Evolutionary conservation across 169 alveolate genomes (phyloP).

Genomic region (Eimeria zaria): DNA sequence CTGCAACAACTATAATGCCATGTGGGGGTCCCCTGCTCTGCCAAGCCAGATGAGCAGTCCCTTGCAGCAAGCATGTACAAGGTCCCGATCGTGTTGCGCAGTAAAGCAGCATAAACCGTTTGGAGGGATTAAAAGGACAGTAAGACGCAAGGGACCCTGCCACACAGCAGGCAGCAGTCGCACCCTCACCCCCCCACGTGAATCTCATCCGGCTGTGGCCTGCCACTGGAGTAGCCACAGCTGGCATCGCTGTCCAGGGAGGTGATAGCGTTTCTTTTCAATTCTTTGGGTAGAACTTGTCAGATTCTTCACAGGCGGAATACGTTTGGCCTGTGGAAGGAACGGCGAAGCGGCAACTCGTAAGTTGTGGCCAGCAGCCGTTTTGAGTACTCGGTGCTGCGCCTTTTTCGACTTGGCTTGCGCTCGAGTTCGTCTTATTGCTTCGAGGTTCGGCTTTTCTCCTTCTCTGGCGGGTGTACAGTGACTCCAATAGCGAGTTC

Average conservation of each 20-base stretch:
- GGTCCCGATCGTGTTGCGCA: conserved; percentile 5
- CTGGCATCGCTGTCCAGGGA: conserved; percentile 72
- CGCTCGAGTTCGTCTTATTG: conserved; percentile 32
- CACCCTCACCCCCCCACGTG: conserved; percentile 84
- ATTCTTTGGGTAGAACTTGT: conserved; percentile 66
- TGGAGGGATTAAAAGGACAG: conserved; percentile 29
- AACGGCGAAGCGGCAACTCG: conserved; percentile 26
- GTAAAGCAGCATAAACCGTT: not conserved
- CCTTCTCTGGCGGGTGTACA: conserved; percentile 8
- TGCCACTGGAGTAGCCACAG: conserved; percentile 81
- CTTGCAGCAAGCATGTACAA: conserved; percentile 29
- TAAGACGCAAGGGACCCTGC: conserved; percentile 74
- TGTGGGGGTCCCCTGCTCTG: conserved; percentile 61
- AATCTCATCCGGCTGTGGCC: conserved; percentile 77
- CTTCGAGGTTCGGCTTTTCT: conserved; percentile 14
- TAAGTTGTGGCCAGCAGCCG: conserved; percentile 67
- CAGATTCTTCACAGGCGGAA: conserved; percentile 74
- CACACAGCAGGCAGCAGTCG: conserved; percentile 77
- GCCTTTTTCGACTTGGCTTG: conserved; percentile 76
- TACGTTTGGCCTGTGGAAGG: conserved; percentile 66
- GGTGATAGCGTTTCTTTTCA: conserved; percentile 65
- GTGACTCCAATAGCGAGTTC: conserved; percentile 28
- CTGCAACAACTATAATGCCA: conserved; percentile 30
- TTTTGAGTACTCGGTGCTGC: conserved; percentile 66
- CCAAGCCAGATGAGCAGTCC: conserved; percentile 50